Percentiles rank a stretch among this genome's conserved stretches.
These are phyloP conservation scores for Acanthochlamys bracteata DNA, from an alignment of 106 monocot genomes.

Conservation along the genomic window DNA sequence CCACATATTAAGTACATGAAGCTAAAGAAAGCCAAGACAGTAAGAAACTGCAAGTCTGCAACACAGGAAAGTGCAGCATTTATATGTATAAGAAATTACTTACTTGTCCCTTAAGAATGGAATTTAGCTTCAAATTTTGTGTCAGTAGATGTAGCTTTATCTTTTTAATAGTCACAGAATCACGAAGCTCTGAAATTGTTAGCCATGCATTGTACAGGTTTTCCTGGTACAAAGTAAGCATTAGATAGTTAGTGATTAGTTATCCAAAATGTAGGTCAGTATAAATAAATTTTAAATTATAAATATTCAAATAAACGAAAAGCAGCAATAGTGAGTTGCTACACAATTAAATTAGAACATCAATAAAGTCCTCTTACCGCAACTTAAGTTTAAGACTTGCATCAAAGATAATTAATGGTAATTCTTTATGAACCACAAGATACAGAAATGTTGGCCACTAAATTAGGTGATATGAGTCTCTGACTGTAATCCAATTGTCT, in stretches of 20 bases:
- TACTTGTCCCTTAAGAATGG: conserved; percentile 64
- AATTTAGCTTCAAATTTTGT: conserved; percentile 44
- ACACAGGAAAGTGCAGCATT: neutral
- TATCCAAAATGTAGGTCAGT: neutral
- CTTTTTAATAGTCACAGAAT: conserved; percentile 37
- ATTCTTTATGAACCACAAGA: too few relatives aligned
- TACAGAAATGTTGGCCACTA: too few relatives aligned
- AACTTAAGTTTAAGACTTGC: too few relatives aligned
- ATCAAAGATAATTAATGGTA: too few relatives aligned
- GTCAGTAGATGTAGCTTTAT: conserved; percentile 37
- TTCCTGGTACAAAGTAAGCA: conserved; percentile 35
- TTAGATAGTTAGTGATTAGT: neutral
- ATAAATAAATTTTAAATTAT: neutral
- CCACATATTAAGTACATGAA: too few relatives aligned
- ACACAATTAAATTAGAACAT: too few relatives aligned
- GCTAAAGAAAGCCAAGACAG: neutral
- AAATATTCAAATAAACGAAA: too few relatives aligned
- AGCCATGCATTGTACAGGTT: conserved; percentile 42
- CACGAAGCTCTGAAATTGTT: conserved; percentile 34
- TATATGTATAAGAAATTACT: conserved; percentile 4
- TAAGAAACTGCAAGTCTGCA: neutral
- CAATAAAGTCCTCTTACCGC: too few relatives aligned
- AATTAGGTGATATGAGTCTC: too few relatives aligned
- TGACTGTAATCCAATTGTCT: too few relatives aligned
- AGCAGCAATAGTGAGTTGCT: too few relatives aligned